Evolutionary conservation across 2,329 filamentous ascomycete species (phyloP).

Genomic region (Diaporthe humulicola): DNA sequence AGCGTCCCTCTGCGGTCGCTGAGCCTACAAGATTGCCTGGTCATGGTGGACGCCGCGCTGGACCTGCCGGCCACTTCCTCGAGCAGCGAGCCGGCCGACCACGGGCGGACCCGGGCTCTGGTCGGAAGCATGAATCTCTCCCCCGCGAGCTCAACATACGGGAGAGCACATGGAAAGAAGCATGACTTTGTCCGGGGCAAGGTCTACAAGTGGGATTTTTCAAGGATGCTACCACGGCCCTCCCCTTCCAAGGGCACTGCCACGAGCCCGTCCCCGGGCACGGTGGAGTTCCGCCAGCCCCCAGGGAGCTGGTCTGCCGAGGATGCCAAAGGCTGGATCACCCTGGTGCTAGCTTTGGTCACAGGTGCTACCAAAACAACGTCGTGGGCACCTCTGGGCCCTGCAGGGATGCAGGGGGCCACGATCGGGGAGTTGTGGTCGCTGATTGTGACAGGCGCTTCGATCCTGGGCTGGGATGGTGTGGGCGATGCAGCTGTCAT

Average conservation of each 20-base stretch:
- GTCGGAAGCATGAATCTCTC: conserved; percentile 51
- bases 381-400: conserved; percentile 35
- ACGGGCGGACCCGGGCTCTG: conserved; percentile 37
- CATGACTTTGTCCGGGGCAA: conserved; percentile 54
- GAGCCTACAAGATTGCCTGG: conserved; percentile 44
- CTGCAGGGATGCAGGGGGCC: conserved; percentile 34
- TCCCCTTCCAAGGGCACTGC: background rate
- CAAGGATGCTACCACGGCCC: conserved; percentile 44
- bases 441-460: conserved; percentile 44
- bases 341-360: conserved; percentile 51
- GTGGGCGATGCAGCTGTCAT: conserved; percentile 46
- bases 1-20: conserved; percentile 44
- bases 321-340: conserved; percentile 50
- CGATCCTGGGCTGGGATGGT: conserved; percentile 45
- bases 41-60: conserved; percentile 43
- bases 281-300: conserved; percentile 55
- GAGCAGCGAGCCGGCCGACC: background rate
- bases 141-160: conserved; percentile 48
- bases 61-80: conserved; percentile 4
- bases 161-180: conserved; percentile 47
- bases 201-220: conserved; percentile 57
- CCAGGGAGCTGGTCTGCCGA: conserved; percentile 48
- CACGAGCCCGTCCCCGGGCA: conserved; percentile 43
- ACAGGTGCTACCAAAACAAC: conserved; percentile 45
- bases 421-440: conserved; percentile 46